phyloP scores from a whole-genome alignment of 306 rosid species.

The Parietaria judaica region DNA sequence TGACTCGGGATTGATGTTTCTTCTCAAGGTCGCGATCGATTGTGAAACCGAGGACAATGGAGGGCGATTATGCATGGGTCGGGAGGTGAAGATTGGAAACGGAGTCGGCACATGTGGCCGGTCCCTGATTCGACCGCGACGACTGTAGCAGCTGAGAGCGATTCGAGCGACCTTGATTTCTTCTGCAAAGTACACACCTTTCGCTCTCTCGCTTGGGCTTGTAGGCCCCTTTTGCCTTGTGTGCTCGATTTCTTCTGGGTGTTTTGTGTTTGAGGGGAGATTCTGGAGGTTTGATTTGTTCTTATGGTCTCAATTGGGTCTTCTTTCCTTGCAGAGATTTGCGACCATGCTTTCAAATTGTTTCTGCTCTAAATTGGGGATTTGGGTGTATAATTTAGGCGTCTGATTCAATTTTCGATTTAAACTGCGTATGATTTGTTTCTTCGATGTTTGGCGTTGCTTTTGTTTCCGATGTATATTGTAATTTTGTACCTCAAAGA shows the following conservation, averaged over 20 bases:
- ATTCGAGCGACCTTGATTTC: conserved; percentile 48
- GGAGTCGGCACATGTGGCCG: conserved; percentile 99
- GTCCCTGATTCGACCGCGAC: conserved; percentile 70
- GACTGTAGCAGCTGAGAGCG: conserved; percentile 67
- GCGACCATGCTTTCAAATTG: not conserved
- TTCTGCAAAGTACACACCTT: conserved; percentile 47
- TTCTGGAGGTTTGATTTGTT: conserved; percentile 3
- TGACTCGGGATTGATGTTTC: conserved; percentile 85
- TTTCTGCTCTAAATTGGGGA: not conserved
- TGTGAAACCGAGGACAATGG: conserved; percentile 57
- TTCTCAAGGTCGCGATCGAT: conserved; percentile 63
- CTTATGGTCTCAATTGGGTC: not conserved
- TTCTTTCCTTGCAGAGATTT: not conserved
- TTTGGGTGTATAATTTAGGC: not conserved
- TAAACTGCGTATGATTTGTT: not conserved
- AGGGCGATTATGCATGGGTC: conserved; percentile 93
- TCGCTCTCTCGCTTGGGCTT: not conserved
- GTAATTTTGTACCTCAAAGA: too few species aligned
- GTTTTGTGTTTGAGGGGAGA: not conserved
- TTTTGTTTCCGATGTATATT: not conserved
- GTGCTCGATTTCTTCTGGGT: conserved; percentile 2
- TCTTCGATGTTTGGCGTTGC: not conserved
- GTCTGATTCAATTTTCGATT: not conserved
- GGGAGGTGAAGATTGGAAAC: conserved; percentile 75
- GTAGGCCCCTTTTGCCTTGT: not conserved